phyloP scores from a whole-genome alignment of 1,139 yeast genomes.

The Sugiyamaella castrensis region DNA sequence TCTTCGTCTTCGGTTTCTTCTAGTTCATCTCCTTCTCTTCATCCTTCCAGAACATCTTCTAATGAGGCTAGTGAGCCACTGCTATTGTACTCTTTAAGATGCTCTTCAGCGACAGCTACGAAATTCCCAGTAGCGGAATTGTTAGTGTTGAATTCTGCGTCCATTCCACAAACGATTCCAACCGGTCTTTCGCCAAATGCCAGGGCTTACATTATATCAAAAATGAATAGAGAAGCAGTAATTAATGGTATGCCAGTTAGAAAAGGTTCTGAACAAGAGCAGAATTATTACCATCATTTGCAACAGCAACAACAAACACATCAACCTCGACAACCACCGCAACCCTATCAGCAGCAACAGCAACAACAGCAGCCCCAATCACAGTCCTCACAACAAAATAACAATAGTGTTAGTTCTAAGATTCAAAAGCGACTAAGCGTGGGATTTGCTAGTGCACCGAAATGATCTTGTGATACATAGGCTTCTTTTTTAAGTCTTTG shows the following conservation, averaged over 20 bases:
- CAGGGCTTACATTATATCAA: slow-evolving; percentile 6
- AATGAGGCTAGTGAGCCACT: slow-evolving; percentile 27
- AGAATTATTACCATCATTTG: background rate
- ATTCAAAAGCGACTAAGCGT: slow-evolving; percentile 22
- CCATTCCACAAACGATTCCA: slow-evolving; percentile 27
- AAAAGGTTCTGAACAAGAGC: background rate
- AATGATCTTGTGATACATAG: no score
- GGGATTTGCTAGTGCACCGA: slow-evolving; percentile 9
- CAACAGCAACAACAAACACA: background rate
- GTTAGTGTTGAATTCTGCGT: slow-evolving; percentile 62
- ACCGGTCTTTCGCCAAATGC: slow-evolving; percentile 9
- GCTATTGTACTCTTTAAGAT: slow-evolving; percentile 32
- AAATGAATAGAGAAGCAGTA: slow-evolving; percentile 10
- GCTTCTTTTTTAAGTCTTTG: no score
- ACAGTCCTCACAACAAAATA: background rate
- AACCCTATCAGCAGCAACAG: background rate
- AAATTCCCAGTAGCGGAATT: slow-evolving; percentile 72
- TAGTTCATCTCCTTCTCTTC: background rate
- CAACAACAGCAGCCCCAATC: background rate
- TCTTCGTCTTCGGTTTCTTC: slow-evolving; percentile 1
- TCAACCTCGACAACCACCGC: background rate
- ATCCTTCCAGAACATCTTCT: slow-evolving; percentile 4
- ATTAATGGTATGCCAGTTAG: background rate
- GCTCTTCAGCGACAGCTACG: slow-evolving; percentile 27
- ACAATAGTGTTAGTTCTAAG: slow-evolving; percentile 8